These are phyloP conservation scores for Helminthosporium solani DNA, from an alignment of 2,329 filamentous ascomycete species.

Conservation along the genomic window DNA sequence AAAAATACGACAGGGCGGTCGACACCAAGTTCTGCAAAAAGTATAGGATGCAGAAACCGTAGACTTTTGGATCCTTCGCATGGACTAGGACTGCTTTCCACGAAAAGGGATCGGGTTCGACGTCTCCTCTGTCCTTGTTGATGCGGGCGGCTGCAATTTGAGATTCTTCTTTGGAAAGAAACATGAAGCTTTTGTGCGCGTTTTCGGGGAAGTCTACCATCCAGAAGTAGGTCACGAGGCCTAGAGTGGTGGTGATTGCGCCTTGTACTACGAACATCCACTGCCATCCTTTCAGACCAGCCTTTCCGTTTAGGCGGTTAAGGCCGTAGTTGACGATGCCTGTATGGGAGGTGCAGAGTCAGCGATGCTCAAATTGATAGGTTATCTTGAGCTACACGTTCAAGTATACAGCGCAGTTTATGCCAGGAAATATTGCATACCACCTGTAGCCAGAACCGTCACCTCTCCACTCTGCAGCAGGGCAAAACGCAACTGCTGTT, in stretches of 20 bases:
- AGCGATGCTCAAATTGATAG: no score
- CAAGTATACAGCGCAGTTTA: no score
- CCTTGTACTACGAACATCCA: conserved; percentile 72
- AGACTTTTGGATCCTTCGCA: conserved; percentile 62
- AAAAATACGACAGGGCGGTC: conserved; percentile 65
- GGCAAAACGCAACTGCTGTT: conserved; percentile 67
- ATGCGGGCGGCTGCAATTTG: conserved; percentile 60
- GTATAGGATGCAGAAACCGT: conserved; percentile 64
- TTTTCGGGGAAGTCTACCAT: conserved; percentile 70
- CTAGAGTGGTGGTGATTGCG: conserved; percentile 58
- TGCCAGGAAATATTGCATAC: no score
- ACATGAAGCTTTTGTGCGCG: conserved; percentile 57
- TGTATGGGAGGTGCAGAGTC: no score
- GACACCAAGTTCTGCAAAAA: conserved; percentile 68
- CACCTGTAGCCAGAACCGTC: conserved; percentile 63
- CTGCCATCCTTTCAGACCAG: conserved; percentile 62
- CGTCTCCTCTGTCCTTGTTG: conserved; percentile 62
- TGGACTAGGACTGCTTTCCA: conserved; percentile 58
- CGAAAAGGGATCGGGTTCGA: conserved; percentile 57
- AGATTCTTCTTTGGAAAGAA: conserved; percentile 59
- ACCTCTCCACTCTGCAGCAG: conserved; percentile 66
- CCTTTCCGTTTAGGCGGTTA: conserved; percentile 61
- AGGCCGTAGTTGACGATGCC: conserved; percentile 69
- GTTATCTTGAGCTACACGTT: no score
- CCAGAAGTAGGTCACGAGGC: conserved; percentile 66